Conservation (phyloP, 2,329 filamentous ascomycete genomes). For the Colletotrichum orbiculare region DNA sequence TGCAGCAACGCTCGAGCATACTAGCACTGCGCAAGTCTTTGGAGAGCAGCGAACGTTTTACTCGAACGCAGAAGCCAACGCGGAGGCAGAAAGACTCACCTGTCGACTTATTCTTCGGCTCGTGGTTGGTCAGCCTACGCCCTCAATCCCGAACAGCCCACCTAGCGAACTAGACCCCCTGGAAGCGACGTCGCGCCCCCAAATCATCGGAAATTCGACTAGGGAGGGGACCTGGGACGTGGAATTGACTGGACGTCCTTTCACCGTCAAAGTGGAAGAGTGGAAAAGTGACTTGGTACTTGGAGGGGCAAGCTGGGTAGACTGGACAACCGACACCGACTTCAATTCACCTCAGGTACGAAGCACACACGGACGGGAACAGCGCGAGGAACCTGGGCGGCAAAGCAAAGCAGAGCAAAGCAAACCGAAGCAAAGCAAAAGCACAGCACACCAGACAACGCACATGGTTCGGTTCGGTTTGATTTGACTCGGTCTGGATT, state of each 20-base stretch:
- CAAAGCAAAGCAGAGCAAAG: no score
- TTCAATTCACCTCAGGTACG: slow-evolving; percentile 1
- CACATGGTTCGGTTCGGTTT: no score
- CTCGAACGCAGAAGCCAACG: no score
- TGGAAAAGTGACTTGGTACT: no score
- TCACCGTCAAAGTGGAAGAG: no score
- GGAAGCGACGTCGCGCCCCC: slow-evolving; percentile 21
- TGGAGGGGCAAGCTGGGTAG: no score
- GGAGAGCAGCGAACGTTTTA: no score
- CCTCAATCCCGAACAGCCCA: slow-evolving; percentile 12
- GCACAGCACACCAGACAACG: no score
- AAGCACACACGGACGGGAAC: background rate
- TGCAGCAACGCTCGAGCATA: no score
- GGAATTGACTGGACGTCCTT: background rate
- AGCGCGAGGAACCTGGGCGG: background rate
- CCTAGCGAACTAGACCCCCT: slow-evolving; percentile 27
- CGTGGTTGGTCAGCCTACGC: slow-evolving; percentile 25
- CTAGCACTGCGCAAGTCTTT: no score
- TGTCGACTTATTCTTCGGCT: slow-evolving; percentile 16
- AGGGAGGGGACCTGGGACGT: slow-evolving; percentile 24
- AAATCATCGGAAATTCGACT: slow-evolving; percentile 34
- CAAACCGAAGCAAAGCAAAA: no score
- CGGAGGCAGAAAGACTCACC: slow-evolving; percentile 3
- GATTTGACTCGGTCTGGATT: no score
- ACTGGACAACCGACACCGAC: slow-evolving; percentile 37